phyloP scores from a whole-genome alignment of 2,329 filamentous ascomycete genomes.

The Colletotrichum sp. region DNA sequence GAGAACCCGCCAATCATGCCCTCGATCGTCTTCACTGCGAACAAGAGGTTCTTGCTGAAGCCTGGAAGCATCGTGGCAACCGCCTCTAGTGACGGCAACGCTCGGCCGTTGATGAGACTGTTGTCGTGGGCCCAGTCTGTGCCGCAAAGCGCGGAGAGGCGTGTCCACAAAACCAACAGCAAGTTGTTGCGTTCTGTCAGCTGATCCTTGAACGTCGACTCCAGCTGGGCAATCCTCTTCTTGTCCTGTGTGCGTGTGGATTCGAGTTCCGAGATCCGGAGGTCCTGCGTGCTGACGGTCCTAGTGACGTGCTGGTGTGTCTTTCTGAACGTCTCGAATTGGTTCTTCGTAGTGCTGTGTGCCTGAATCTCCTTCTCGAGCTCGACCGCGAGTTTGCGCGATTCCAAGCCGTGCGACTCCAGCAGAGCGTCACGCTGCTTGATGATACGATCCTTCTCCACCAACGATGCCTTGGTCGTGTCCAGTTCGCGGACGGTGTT shows the following conservation, averaged over 20 bases:
- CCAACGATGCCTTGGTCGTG: slow-evolving; percentile 73
- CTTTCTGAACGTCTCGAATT: slow-evolving; percentile 87
- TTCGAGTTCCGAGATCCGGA: slow-evolving; percentile 86
- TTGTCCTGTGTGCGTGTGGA: slow-evolving; percentile 78
- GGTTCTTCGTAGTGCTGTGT: slow-evolving; percentile 84
- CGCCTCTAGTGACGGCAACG: slow-evolving; percentile 81
- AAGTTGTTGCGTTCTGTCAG: slow-evolving; percentile 88
- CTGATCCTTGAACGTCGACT: slow-evolving; percentile 84
- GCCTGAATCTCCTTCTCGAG: slow-evolving; percentile 89
- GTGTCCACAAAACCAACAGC: slow-evolving; percentile 87
- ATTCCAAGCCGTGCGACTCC: slow-evolving; percentile 87
- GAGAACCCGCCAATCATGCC: slow-evolving; percentile 79
- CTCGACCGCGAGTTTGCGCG: slow-evolving; percentile 81
- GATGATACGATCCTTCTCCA: slow-evolving; percentile 91
- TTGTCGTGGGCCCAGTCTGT: slow-evolving; percentile 92
- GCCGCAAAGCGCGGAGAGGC: slow-evolving; percentile 84
- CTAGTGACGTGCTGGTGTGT: slow-evolving; percentile 87
- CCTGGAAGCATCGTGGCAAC: slow-evolving; percentile 85
- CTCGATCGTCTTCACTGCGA: slow-evolving; percentile 88
- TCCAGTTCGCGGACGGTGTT: slow-evolving; percentile 84
- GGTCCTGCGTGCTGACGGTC: slow-evolving; percentile 84
- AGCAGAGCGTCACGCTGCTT: slow-evolving; percentile 88
- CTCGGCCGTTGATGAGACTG: slow-evolving; percentile 84
- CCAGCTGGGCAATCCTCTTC: slow-evolving; percentile 75
- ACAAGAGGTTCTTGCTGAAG: slow-evolving; percentile 88